Evolutionary conservation across 2,329 filamentous ascomycete species (phyloP).

Genomic region (Verticillium nubilum): DNA sequence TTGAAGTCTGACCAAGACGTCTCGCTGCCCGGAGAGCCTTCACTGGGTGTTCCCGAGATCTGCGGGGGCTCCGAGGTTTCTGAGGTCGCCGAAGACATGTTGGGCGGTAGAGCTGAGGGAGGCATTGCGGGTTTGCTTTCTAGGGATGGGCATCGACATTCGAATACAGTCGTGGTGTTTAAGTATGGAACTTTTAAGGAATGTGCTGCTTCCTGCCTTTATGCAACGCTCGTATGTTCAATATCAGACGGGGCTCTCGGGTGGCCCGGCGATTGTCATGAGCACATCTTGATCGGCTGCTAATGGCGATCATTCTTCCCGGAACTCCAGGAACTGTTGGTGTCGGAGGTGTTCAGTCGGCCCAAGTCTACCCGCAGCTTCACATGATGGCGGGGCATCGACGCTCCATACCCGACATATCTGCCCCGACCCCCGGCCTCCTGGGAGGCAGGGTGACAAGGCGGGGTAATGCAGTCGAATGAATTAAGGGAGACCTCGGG

Average conservation of each 20-base stretch:
- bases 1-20: neutral
- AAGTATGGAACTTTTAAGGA: neutral
- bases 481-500: too few relatives aligned
- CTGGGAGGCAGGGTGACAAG: too few relatives aligned
- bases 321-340: neutral
- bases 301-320: neutral
- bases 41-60: neutral
- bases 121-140: neutral
- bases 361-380: neutral
- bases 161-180: neutral
- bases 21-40: neutral
- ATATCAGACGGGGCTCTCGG: neutral
- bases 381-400: neutral
- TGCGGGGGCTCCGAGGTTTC: neutral
- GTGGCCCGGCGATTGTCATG: neutral
- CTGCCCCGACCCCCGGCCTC: too few relatives aligned
- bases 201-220: neutral
- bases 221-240: neutral
- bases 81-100: neutral
- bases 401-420: neutral
- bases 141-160: neutral
- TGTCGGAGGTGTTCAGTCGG: neutral
- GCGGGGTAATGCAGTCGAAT: too few relatives aligned
- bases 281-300: neutral
- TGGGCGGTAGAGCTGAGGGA: neutral